Evolutionary conservation across 805 yeast genomes (phyloP).

Genomic region (Lipomyces spencermartinsiae): DNA sequence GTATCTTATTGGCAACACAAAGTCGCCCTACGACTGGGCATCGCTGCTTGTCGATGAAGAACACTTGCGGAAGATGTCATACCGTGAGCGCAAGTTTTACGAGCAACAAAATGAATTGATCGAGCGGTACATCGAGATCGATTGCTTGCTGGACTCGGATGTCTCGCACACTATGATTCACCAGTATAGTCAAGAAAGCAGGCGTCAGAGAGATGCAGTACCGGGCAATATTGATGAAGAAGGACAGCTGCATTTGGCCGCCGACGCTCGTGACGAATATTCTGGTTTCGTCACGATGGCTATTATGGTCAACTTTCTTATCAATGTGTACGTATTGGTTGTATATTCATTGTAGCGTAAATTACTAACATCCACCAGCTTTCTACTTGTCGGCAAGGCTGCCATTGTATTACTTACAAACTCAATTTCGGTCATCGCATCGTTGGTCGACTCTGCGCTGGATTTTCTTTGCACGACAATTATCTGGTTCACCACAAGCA

Average conservation of each 20-base stretch:
- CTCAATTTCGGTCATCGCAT: conserved; percentile 79
- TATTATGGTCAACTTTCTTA: conserved; percentile 65
- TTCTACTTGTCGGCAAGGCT: conserved; percentile 55
- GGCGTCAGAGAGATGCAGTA: conserved; percentile 47
- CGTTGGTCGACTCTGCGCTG: conserved; percentile 75
- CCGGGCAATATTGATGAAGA: conserved; percentile 69
- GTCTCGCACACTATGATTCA: conserved; percentile 68
- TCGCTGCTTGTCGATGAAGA: conserved; percentile 39
- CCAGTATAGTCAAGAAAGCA: conserved; percentile 50
- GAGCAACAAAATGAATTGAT: conserved; percentile 65
- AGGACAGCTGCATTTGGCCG: conserved; percentile 57
- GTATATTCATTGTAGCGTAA: not conserved
- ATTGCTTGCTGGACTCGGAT: conserved; percentile 71
- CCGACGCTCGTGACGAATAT: conserved; percentile 55
- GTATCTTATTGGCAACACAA: conserved; percentile 54
- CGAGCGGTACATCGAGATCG: conserved; percentile 63
- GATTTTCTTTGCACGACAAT: conserved; percentile 78
- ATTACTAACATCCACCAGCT: conserved; percentile 7
- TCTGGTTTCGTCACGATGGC: conserved; percentile 59
- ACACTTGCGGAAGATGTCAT: conserved; percentile 41
- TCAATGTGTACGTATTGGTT: conserved; percentile 54
- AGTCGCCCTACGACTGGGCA: conserved; percentile 54
- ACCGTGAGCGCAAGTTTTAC: conserved; percentile 55
- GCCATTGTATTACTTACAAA: conserved; percentile 66
- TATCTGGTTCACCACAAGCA: conserved; percentile 60